Base-by-base conservation (phyloP, 495 filamentous ascomycete species). In the Polyplosphaeria fusca region DNA sequence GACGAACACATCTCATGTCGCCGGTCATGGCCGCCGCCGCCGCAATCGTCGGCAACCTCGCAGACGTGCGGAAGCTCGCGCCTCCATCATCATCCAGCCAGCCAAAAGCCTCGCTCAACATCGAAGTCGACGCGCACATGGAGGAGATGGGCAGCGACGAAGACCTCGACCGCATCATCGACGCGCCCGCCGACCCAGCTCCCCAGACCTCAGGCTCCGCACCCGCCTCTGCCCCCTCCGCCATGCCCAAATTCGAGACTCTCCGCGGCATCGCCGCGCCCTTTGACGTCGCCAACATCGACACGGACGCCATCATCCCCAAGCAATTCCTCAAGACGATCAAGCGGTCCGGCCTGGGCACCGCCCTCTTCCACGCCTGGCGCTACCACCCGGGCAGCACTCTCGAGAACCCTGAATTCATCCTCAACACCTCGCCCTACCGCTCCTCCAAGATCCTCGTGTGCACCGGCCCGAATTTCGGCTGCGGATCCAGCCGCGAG, bases 271-370 rank as follows among this genome's bases (percentile, higher is more conserved):
- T 94, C 54, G 91, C 89, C 9, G 93, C 91, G 7, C 89, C 91
- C 4, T 75, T 98, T 73, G 87, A 95, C 56, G 82, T 86, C 51
- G 78, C 84, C 58, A 98, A 98, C 66, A 82, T 96, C 67, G 93
- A 98, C 73, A 98, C 93, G 25, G 93, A 98, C 66, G 92, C 91
- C 64, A 98, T 98, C 71, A 98, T 98, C 54, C 93, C 93, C 56
- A 98, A 98, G 70, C 93, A 98, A 71, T 98, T 97, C 79, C 79
- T 98, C 48, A 98, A 98, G 77, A 98, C 93, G 37, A 98, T 98
- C 74, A 97, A 98, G 79, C 88, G 93, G 38, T 95, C 93, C 4
- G 93, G 93, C 49, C 84, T 98, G 14, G 91, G 91, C 49, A 78
- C 77, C 16, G 93, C 91, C 38, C 82, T 94, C 52, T 98, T 98